Percentiles rank a stretch among this genome's conserved stretches.
phyloP scores from a whole-genome alignment of 2,329 filamentous ascomycete genomes.

The Orbilia ellipsospora region DNA sequence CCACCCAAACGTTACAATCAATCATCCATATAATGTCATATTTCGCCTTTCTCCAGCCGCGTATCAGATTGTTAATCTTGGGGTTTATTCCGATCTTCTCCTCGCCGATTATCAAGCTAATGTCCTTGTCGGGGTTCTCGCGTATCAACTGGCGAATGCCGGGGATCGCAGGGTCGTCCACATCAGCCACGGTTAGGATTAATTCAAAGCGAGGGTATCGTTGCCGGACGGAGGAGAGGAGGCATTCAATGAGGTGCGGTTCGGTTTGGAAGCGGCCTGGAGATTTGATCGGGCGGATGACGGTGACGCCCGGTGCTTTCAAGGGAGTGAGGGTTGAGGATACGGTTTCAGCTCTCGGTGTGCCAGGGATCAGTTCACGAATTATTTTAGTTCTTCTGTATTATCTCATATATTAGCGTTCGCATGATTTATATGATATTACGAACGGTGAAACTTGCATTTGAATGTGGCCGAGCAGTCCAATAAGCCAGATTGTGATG shows the following conservation, averaged over 20 bases:
- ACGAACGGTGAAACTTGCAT: conserved; percentile 65
- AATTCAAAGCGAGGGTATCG: conserved; percentile 80
- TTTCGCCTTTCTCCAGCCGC: conserved; percentile 87
- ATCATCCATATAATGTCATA: conserved; percentile 93
- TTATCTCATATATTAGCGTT: conserved; percentile 6
- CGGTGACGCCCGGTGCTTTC: conserved; percentile 72
- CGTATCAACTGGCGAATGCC: conserved; percentile 76
- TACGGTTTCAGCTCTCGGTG: conserved; percentile 35
- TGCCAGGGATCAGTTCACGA: conserved; percentile 35
- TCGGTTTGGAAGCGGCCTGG: conserved; percentile 68
- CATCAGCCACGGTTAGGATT: conserved; percentile 73
- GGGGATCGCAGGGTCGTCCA: conserved; percentile 79
- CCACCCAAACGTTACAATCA: conserved; percentile 96
- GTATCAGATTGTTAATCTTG: conserved; percentile 97
- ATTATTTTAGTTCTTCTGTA: conserved; percentile 40
- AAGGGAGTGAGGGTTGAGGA: conserved; percentile 30
- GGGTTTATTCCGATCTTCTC: conserved; percentile 93
- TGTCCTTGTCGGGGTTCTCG: conserved; percentile 79
- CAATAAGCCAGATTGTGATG: conserved; percentile 68
- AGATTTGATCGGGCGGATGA: conserved; percentile 93
- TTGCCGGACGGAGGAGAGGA: conserved; percentile 85
- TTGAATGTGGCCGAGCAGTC: conserved; percentile 70
- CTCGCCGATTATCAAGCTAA: conserved; percentile 79
- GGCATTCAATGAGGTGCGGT: conserved; percentile 88
- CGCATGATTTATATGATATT: conserved; percentile 1